Evolutionary conservation across 2,329 filamentous ascomycete species (phyloP), one percentile per base, ranked within the genome.

Genomic region (Aspergillus tanneri): DNA sequence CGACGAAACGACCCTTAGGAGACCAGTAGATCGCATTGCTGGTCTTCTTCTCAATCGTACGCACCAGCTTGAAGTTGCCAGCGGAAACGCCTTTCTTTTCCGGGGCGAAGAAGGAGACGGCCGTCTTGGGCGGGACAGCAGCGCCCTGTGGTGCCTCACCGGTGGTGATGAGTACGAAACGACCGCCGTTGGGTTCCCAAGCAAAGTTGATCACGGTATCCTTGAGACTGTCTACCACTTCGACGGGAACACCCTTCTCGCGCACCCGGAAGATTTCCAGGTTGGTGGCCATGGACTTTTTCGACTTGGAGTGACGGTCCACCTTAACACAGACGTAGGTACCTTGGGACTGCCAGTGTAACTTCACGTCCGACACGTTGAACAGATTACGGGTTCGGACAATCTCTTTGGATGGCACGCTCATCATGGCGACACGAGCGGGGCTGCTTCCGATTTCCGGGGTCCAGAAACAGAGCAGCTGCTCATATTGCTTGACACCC

Each of bases 21-120:
- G 90, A 95, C 93, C 93, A 99, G 83, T 97, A 97, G 66, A 99
- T 99, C 57, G 89, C 91, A 67, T 99, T 99, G 82, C 88, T 96
- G 76, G 95, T 97, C 84, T 97, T 97, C 84, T 97, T 97, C 64
- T 99, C 93, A 47, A 96, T 79, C 7, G 91, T 97, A 55, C 90
- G 85, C 59, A 97, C 85, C 68, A 95, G 89, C 78, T 92, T 95
- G 82, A 97, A 99, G 79, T 95, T 96, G 56, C 93, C 93, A 25
- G 88, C 79, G 19, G 81, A 79, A 43, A 82, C 73, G 47, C 81
- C 89, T 82, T 97, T 99, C 79, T 96, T 97, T 72, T 99, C 93
- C 0, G 93, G 91, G 61, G 89, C 92, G 79, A 96, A 99, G 82
- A 99, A 99, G 25, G 89, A 83, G 16, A 97, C 92, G 0, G 90